phyloP scores from a whole-genome alignment of 2,329 filamentous ascomycete genomes.

The Colletotrichum sp. region DNA sequence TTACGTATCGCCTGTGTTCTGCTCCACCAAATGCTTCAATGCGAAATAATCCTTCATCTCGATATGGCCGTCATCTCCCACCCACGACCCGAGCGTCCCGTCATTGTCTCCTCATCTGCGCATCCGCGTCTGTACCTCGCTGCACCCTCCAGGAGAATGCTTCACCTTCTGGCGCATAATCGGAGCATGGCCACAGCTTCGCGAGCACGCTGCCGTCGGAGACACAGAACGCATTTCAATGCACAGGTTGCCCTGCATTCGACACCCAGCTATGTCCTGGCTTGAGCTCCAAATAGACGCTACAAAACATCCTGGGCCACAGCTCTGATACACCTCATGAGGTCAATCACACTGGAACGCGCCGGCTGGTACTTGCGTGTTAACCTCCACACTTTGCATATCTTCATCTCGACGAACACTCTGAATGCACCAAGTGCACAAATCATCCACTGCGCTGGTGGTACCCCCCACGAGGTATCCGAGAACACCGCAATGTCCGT shows the following conservation, averaged over 20 bases:
- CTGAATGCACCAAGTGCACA: neutral
- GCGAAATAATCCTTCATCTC: neutral
- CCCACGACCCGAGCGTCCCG: constrained; percentile 2
- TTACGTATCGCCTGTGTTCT: neutral
- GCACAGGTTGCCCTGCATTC: neutral
- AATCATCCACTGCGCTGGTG: neutral
- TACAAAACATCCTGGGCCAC: neutral
- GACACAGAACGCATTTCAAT: neutral
- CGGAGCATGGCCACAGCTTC: neutral
- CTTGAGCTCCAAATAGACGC: neutral
- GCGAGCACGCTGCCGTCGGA: neutral
- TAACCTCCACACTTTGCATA: constrained; percentile 13
- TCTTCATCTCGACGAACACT: neutral
- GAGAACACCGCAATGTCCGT: neutral
- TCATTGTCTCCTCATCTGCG: neutral
- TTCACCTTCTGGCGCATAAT: neutral
- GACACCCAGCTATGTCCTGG: neutral
- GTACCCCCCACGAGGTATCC: neutral
- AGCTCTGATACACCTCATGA: constrained; percentile 1
- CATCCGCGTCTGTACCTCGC: neutral
- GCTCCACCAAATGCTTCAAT: neutral
- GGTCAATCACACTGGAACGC: constrained; percentile 13
- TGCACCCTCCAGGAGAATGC: neutral
- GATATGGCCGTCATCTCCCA: neutral
- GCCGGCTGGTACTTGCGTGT: neutral